These are phyloP conservation scores for sorghum (Sorghum bicolor) DNA, from an alignment of 176 grass and related monocot species.

Conservation along the genomic window DNA sequence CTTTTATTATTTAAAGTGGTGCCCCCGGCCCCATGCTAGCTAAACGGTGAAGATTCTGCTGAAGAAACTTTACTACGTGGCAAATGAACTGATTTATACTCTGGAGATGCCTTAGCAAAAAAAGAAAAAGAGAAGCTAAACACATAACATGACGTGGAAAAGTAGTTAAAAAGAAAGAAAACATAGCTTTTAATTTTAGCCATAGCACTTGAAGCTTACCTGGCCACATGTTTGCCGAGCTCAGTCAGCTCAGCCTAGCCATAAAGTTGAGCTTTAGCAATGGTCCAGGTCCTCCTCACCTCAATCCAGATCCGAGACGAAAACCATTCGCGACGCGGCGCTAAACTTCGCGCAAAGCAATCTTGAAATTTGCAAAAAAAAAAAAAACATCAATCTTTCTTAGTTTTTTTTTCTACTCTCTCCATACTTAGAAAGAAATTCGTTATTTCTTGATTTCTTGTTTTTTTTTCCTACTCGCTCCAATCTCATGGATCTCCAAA, in stretches of 20 bases:
- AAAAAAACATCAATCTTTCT: no score
- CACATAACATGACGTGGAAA: background rate
- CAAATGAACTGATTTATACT: background rate
- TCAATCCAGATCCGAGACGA: no score
- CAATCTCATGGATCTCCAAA: no score
- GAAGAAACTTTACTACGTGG: background rate
- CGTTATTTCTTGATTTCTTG: no score
- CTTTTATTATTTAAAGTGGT: background rate
- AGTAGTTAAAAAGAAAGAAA: background rate
- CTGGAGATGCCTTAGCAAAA: background rate
- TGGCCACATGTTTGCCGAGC: no score
- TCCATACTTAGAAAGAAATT: no score
- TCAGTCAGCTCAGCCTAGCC: background rate
- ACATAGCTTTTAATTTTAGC: background rate
- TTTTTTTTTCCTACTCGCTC: no score
- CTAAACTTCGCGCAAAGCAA: no score
- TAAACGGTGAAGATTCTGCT: background rate
- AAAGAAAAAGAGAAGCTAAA: background rate
- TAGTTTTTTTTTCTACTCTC: no score
- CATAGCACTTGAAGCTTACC: background rate
- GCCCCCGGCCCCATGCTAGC: background rate
- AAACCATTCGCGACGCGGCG: no score
- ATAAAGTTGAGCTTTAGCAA: background rate
- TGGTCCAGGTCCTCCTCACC: no score
- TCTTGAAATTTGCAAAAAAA: no score